Base-by-base conservation (phyloP, 257 asterid genomes). In the Jasminum sambac region DNA sequence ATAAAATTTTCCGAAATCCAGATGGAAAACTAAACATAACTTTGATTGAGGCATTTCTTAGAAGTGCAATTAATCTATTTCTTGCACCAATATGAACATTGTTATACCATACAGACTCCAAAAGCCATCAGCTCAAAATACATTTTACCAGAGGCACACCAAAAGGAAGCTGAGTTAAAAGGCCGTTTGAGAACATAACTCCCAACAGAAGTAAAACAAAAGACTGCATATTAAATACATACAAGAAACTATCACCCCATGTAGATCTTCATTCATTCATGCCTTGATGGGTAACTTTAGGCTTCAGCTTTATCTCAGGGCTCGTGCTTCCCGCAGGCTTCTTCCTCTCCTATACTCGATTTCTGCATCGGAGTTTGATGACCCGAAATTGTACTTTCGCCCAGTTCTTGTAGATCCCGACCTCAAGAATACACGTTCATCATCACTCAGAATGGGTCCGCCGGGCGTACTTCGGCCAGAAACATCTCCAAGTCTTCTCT, bases 351-450 rank as follows among this genome's bases (percentile, higher is more conserved):
- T 81, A 79, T 88, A 91, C 78, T 95, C 98, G 9, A 95, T 74
- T 82, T 91, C 98, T 65, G 98, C 97, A 79, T 95, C 97, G 1
- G 98, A 95, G 73, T 83, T 88, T 60, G 98, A 90, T 64, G 84
- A 82, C 60, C 95, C 95, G 61, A 79, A 80, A 60, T 86, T 84
- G 65, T 87, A 78, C 74, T 81, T 90, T 73, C 95, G 80, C 62
- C 84, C 76, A 16, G 67, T 64, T 85, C 92, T 86, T 42, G 89
- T 80, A 72, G 79, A 73, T 26, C 85, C 87, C 82, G 80, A 71
- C 69, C 76, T 87, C 3, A 88, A 80, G 79, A 85, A 85, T 63
- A 89, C 50, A 80, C 74, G 89, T 12, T 88, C 96, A 5, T 87
- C 89, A 24, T 91, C 96, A 68, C 90, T 85, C 80, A 83, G 63